A percentile compares a stretch with the other conserved stretches of the same genome.
Conservation (phyloP, 2,329 filamentous ascomycete genomes). For the Bisporella sp. region DNA sequence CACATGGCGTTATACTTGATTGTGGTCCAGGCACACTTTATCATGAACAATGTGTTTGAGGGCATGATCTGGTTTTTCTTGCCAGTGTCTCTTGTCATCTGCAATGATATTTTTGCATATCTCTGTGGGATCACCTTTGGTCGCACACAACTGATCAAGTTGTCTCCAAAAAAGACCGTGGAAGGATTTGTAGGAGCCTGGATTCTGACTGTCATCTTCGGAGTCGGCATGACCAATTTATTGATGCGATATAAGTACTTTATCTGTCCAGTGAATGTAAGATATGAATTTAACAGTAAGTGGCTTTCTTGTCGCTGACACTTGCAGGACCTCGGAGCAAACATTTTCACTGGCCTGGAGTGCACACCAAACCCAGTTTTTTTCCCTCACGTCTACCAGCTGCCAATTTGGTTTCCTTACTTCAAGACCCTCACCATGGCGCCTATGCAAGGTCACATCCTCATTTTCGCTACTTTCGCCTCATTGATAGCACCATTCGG, state of each 20-base stretch:
- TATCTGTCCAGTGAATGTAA: constrained; percentile 87
- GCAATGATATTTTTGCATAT: constrained; percentile 98
- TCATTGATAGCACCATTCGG: constrained; percentile 96
- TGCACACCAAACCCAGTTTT: constrained; percentile 93
- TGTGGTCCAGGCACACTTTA: constrained; percentile 95
- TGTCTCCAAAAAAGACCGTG: constrained; percentile 98
- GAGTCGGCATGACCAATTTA: constrained; percentile 72
- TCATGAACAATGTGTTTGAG: constrained; percentile 99
- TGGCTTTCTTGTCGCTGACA: constrained; percentile 10
- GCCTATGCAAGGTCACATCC: constrained; percentile 89
- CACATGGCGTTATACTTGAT: constrained; percentile 99
- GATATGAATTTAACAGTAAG: constrained; percentile 19
- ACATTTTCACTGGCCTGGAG: constrained; percentile 81
- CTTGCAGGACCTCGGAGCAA: constrained; percentile 72
- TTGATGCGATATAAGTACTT: constrained; percentile 93
- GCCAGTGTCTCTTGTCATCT: constrained; percentile 89
- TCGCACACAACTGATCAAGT: constrained; percentile 91
- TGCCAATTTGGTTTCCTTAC: constrained; percentile 67
- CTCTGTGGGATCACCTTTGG: constrained; percentile 96
- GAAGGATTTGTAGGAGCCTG: constrained; percentile 96
- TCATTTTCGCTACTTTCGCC: constrained; percentile 86
- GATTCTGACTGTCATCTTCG: constrained; percentile 89
- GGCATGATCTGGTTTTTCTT: constrained; percentile 99
- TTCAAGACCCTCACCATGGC: constrained; percentile 68
- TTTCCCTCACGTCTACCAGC: constrained; percentile 64